Evolutionary conservation across 2,329 filamentous ascomycete species (phyloP).

Genomic region (Colletotrichum echinochloae): DNA sequence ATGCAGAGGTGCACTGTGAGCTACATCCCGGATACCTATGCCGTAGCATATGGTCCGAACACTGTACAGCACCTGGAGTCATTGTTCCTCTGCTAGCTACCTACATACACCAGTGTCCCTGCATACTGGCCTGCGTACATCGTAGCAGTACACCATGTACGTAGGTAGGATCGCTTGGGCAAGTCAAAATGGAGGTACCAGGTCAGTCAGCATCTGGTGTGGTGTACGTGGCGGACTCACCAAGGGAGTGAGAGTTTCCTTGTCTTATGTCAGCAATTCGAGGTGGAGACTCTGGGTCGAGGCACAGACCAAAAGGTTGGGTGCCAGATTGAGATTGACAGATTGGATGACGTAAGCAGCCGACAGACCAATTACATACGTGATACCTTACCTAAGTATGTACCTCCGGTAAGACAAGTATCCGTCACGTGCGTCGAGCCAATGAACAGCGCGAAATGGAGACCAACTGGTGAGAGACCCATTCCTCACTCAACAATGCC

Average conservation of each 20-base stretch:
- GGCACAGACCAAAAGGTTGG: neutral
- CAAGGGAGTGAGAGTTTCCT: conserved; percentile 9
- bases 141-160: too few relatives aligned
- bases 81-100: neutral
- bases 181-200: too few relatives aligned
- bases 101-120: too few relatives aligned
- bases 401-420: neutral
- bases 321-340: neutral
- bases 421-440: neutral
- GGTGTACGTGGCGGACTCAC: conserved; percentile 34
- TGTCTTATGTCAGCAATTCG: conserved; percentile 21
- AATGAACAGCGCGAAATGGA: neutral
- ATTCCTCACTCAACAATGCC: neutral
- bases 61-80: conserved; percentile 25
- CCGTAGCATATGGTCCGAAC: conserved; percentile 1
- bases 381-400: too few relatives aligned
- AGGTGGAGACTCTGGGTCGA: neutral
- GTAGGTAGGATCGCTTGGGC: too few relatives aligned
- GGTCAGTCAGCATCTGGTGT: conserved; percentile 19
- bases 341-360: neutral
- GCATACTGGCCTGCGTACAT: too few relatives aligned
- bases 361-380: neutral
- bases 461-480: neutral
- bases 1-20: conserved; percentile 9
- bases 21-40: neutral